Evolutionary conservation across 371 early-diverging fungal species (phyloP).

Genomic region (Mortierella sp.): DNA sequence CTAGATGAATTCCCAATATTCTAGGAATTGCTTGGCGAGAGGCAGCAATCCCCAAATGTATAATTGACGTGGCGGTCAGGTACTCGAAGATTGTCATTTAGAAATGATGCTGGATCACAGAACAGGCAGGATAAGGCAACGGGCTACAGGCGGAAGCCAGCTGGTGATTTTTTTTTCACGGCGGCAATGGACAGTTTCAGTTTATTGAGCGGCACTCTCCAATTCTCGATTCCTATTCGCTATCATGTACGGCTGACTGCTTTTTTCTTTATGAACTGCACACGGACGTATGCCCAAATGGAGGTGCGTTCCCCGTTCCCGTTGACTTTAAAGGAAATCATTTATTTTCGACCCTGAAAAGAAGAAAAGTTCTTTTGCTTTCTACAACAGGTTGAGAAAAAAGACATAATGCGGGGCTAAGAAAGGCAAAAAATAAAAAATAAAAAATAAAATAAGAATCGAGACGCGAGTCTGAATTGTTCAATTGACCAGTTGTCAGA

Average conservation of each 20-base stretch:
- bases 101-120: slow-evolving; percentile 4
- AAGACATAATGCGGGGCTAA: no score
- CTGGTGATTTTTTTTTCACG: slow-evolving; percentile 1
- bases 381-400: neutral
- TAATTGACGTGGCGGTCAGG: neutral
- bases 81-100: neutral
- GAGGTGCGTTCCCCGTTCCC: neutral
- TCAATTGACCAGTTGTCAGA: no score
- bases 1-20: slow-evolving; percentile 9
- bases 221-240: slow-evolving; percentile 17
- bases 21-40: neutral
- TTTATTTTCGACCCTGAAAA: slow-evolving; percentile 6
- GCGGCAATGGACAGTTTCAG: neutral
- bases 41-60: no score
- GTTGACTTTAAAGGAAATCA: slow-evolving; percentile 18
- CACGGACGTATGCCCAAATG: slow-evolving; percentile 29
- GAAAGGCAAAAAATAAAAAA: neutral
- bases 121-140: neutral
- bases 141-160: neutral
- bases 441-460: neutral
- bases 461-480: no score
- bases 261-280: neutral
- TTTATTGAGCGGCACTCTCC: slow-evolving; percentile 2
- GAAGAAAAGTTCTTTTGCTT: neutral
- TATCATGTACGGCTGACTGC: neutral